phyloP scores from a whole-genome alignment of 1,139 yeast genomes.

The Hemisphaericaspora lyxosophila region DNA sequence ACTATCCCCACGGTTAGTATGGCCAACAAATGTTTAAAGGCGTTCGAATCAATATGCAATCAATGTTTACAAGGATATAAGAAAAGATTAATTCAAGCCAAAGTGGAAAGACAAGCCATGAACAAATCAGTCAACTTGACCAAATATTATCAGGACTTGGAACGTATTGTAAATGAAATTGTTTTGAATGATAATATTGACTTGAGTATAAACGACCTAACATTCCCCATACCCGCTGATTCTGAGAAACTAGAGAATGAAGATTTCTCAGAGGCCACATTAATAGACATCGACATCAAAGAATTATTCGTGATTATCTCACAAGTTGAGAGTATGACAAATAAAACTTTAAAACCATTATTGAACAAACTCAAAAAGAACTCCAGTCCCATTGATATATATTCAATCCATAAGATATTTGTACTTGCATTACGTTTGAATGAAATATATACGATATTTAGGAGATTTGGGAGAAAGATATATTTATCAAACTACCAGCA shows the following conservation, averaged over 20 bases:
- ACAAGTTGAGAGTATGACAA: slow-evolving; percentile 22
- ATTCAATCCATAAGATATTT: slow-evolving; percentile 50
- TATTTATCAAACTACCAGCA: slow-evolving; percentile 43
- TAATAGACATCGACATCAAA: slow-evolving; percentile 45
- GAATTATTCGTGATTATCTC: slow-evolving; percentile 28
- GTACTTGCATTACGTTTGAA: slow-evolving; percentile 45
- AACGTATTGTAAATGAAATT: slow-evolving; percentile 9
- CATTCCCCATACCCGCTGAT: slow-evolving; percentile 19
- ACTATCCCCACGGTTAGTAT: slow-evolving; percentile 31
- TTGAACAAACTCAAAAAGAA: slow-evolving; percentile 24
- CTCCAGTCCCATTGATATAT: slow-evolving; percentile 21
- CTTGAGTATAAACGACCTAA: slow-evolving; percentile 17
- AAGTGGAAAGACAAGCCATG: slow-evolving; percentile 26
- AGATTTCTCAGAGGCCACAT: slow-evolving; percentile 29
- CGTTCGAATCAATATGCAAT: slow-evolving; percentile 34
- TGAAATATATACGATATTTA: slow-evolving; percentile 44
- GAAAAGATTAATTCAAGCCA: slow-evolving; percentile 44
- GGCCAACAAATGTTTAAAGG: slow-evolving; percentile 34
- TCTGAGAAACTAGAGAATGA: slow-evolving; percentile 15
- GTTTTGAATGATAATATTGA: slow-evolving; percentile 12
- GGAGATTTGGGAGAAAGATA: slow-evolving; percentile 45
- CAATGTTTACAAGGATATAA: slow-evolving; percentile 50
- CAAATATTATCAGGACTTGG: slow-evolving; percentile 10
- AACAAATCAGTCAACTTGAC: slow-evolving; percentile 5
- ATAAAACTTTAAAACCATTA: slow-evolving; percentile 24